Evolutionary conservation across 2,329 filamentous ascomycete genomes (phyloP), one percentile per base, ranked within the genome.

Genomic region (Epichloe aotearoae): DNA sequence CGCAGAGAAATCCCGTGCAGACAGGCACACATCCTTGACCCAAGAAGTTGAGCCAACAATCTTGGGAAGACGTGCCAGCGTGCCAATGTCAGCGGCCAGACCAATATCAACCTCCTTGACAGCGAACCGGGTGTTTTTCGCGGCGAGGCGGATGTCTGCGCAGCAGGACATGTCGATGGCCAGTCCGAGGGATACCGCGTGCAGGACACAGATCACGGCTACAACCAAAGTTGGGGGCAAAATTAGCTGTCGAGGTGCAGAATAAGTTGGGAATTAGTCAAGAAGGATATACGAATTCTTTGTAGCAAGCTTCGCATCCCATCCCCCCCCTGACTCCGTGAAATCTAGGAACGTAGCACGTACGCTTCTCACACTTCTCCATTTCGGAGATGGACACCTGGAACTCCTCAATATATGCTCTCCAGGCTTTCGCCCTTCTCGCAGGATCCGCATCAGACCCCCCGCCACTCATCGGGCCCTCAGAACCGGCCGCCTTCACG

Each of bases 351-450:
- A 30, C 38, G 17, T 11, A 33, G 45, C 8, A 52, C 53, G 7
- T 46, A 84, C 81, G 88, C 69, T 97, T 97, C 69, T 93, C 86
- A 68, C 91, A 97, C 58, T 77, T 82, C 65, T 96, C 91, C 49
- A 95, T 71, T 14, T 82, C 76, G 1, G 75, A 76, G 55, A 98
- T 82, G 60, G 82, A 85, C 48, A 77, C 76, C 67, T 98, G 93
- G 65, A 96, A 94, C 55, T 88, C 81, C 54, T 75, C 67, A 52
- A 97, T 83, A 64, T 88, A 77, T 34, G 81, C 76, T 46, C 86
- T 77, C 47, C 90, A 60, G 4, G 61, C 60, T 37, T 75, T 73
- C 0, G 85, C 83, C 56, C 71, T 79, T 55, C 88, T 77, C 2
- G 84, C 84, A 0, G 73, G 64, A 62, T 94, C 88, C 11, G 53